These are phyloP conservation scores for Colletotrichum eleusines DNA, from an alignment of 2,329 filamentous ascomycete genomes.

Conservation along the genomic window DNA sequence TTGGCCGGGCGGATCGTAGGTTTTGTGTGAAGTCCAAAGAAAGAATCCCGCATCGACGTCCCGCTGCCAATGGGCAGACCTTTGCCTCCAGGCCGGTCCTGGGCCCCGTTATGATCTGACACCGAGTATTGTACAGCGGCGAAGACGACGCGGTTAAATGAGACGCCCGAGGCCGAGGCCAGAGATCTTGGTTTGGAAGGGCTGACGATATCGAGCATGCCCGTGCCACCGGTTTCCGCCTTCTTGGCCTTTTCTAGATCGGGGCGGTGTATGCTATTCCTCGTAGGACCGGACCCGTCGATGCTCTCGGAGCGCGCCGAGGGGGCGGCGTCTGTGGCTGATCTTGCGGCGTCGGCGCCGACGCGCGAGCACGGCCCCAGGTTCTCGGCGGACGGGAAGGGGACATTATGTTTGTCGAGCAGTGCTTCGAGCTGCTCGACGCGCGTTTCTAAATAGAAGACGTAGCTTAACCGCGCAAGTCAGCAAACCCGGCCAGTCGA, in stretches of 20 bases:
- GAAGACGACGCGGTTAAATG: conserved; percentile 93
- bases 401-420: conserved; percentile 75
- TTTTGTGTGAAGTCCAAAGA: conserved; percentile 95
- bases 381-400: conserved; percentile 77
- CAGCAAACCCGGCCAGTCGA: conserved; percentile 12
- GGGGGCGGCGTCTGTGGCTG: conserved; percentile 51
- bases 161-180: conserved; percentile 89
- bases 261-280: conserved; percentile 53
- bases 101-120: conserved; percentile 71
- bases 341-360: conserved; percentile 52
- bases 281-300: conserved; percentile 49
- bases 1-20: conserved; percentile 87
- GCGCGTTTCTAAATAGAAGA: conserved; percentile 92
- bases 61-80: conserved; percentile 65
- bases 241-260: conserved; percentile 50
- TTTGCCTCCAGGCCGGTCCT: conserved; percentile 52
- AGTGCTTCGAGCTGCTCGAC: conserved; percentile 85
- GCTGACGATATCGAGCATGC: conserved; percentile 82
- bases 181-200: conserved; percentile 84
- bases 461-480: conserved; percentile 71
- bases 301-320: conserved; percentile 51
- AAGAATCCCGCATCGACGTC: conserved; percentile 92
- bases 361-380: conserved; percentile 74
- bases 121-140: conserved; percentile 86
- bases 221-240: conserved; percentile 46